These are phyloP conservation scores for Pyrenopolyporus hunteri DNA, from an alignment of 495 filamentous ascomycete genomes.

Conservation along the genomic window DNA sequence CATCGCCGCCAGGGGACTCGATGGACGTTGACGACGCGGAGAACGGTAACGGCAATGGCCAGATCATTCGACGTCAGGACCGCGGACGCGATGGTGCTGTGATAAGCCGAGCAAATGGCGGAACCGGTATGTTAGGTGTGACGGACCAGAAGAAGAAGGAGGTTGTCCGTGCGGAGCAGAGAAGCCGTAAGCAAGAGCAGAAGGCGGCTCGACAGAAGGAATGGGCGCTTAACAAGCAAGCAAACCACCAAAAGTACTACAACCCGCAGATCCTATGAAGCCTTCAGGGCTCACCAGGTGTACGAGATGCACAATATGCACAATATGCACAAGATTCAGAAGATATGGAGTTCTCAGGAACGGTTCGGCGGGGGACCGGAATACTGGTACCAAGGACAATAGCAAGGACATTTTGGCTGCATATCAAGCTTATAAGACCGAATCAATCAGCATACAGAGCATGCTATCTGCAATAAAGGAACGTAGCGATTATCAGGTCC, in stretches of 20 bases:
- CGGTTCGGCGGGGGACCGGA: background rate
- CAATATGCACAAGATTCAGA: no score
- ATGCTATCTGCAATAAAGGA: slow-evolving; percentile 9
- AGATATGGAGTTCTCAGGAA: background rate
- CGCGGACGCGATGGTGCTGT: slow-evolving; percentile 62
- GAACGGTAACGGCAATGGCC: slow-evolving; percentile 35
- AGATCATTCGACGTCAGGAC: slow-evolving; percentile 48
- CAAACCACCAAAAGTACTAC: slow-evolving; percentile 43
- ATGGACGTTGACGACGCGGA: slow-evolving; percentile 38
- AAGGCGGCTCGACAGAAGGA: slow-evolving; percentile 46
- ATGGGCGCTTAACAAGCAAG: slow-evolving; percentile 39
- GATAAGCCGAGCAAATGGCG: slow-evolving; percentile 66
- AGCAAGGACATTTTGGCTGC: slow-evolving; percentile 1
- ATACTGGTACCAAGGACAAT: slow-evolving; percentile 1
- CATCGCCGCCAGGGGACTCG: slow-evolving; percentile 43
- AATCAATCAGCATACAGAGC: slow-evolving; percentile 14
- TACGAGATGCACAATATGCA: no score
- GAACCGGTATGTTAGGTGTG: slow-evolving; percentile 76
- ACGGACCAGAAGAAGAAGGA: slow-evolving; percentile 71
- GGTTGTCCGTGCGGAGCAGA: slow-evolving; percentile 67
- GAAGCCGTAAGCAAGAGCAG: slow-evolving; percentile 66
- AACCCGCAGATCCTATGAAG: slow-evolving; percentile 41
- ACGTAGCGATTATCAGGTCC: background rate
- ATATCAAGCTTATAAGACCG: background rate
- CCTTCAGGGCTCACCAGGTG: no score